phyloP scores from a whole-genome alignment of 257 asterid species.

The Cruciata laevipes region DNA sequence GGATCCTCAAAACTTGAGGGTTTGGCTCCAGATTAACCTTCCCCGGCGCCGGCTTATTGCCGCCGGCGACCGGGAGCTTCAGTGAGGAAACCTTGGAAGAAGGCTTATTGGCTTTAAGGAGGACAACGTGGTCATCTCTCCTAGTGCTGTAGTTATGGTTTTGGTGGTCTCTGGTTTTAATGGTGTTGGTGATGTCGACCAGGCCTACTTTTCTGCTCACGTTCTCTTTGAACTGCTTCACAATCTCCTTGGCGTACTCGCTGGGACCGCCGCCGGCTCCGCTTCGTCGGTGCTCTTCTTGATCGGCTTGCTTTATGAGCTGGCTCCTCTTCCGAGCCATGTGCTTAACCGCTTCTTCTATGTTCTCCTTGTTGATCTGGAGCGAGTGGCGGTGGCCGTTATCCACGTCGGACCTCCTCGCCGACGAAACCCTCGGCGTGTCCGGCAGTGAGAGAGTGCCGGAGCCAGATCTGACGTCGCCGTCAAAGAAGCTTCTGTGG shows the following conservation, averaged over 20 bases:
- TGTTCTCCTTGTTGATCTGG: slow-evolving; percentile 53
- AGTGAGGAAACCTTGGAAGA: slow-evolving; percentile 31
- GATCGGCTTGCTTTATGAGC: slow-evolving; percentile 5
- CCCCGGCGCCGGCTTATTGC: neutral
- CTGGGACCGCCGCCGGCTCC: slow-evolving; percentile 29
- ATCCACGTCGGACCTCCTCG: slow-evolving; percentile 64
- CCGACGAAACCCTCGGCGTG: slow-evolving; percentile 57
- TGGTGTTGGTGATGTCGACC: slow-evolving; percentile 51
- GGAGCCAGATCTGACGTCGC: slow-evolving; percentile 20
- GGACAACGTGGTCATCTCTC: slow-evolving; percentile 42
- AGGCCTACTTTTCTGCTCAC: slow-evolving; percentile 52
- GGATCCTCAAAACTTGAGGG: slow-evolving; percentile 11
- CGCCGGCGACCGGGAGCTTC: slow-evolving; percentile 31
- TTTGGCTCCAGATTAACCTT: slow-evolving; percentile 8
- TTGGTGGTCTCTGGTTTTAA: slow-evolving; percentile 24
- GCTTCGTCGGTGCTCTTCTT: slow-evolving; percentile 33
- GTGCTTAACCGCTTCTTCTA: slow-evolving; percentile 15
- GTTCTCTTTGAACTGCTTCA: slow-evolving; percentile 56
- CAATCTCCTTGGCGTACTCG: slow-evolving; percentile 51
- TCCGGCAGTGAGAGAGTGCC: slow-evolving; percentile 69
- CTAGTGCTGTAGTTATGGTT: neutral
- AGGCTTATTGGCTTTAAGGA: slow-evolving; percentile 35
- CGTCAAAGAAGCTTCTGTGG: slow-evolving; percentile 24
- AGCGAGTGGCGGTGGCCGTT: slow-evolving; percentile 69
- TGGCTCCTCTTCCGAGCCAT: slow-evolving; percentile 11